Percentiles rank a stretch among this genome's conserved stretches.
phyloP scores from a whole-genome alignment of 768 basidiomycete species.

The Boletus sensibilis region DNA sequence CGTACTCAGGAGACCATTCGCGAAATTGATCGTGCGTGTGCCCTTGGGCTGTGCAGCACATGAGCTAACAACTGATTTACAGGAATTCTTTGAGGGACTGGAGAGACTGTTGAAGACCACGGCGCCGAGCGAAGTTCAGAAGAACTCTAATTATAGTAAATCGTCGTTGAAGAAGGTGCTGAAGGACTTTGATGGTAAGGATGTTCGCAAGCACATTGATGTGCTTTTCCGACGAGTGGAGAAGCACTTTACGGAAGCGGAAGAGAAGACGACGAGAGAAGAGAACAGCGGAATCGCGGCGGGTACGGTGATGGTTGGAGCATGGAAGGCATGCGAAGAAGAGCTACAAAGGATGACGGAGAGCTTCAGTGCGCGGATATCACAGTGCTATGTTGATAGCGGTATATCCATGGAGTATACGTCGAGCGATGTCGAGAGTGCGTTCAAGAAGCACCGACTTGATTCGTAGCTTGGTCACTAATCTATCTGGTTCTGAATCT shows the following conservation, averaged over 20 bases:
- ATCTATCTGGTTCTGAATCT: slow-evolving; percentile 6
- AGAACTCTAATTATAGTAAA: slow-evolving; percentile 73
- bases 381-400: slow-evolving; percentile 75
- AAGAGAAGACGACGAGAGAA: slow-evolving; percentile 61
- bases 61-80: slow-evolving; percentile 11
- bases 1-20: slow-evolving; percentile 81
- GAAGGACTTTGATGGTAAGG: slow-evolving; percentile 85
- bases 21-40: slow-evolving; percentile 76
- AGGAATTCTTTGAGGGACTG: slow-evolving; percentile 95
- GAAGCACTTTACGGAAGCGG: slow-evolving; percentile 90
- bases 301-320: slow-evolving; percentile 71
- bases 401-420: slow-evolving; percentile 75
- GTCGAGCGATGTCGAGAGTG: slow-evolving; percentile 67
- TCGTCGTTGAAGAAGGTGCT: slow-evolving; percentile 78
- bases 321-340: slow-evolving; percentile 90
- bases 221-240: slow-evolving; percentile 87
- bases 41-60: not conserved
- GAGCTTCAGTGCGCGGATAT: slow-evolving; percentile 63
- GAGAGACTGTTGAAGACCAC: slow-evolving; percentile 84
- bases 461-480: slow-evolving; percentile 18
- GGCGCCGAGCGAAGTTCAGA: slow-evolving; percentile 70
- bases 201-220: slow-evolving; percentile 86
- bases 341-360: slow-evolving; percentile 75
- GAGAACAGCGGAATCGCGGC: slow-evolving; percentile 52
- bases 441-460: slow-evolving; percentile 66